Evolutionary conservation across 257 asterid species (phyloP), one percentile per base, ranked within the genome.

Genomic region (Capsicum baccatum): DNA sequence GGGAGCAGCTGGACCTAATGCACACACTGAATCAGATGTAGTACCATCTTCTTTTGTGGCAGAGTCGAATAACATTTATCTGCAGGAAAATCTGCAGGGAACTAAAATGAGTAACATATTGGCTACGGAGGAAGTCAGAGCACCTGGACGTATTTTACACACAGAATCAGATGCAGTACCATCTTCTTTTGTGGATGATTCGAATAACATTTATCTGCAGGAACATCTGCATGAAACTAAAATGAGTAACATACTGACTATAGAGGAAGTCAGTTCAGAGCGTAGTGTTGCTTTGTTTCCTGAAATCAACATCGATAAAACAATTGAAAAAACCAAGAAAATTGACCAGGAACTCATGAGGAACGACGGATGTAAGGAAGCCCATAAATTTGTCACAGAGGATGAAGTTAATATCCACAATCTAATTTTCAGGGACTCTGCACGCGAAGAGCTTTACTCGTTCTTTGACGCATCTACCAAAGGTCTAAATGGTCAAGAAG

Each of bases 391-490:
- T 79, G 78, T 87, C 4, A 83, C 83, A 83, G 90, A 86, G 82
- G 80, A 71, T 79, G 87, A 85, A 70, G 70, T 50, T 58, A 86
- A 56, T 81, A 73, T 84, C 90, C 86, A 81, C 80, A 86, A 82
- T 81, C 86, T 82, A 81, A 81, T 86, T 85, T 89, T 86, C 85
- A 81, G 91, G 68, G 88, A 88, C 26, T 86, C 91, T 82, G 84
- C 82, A 12, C 95, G 94, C 47, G 85, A 85, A 91, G 98, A 90
- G 67, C 94, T 93, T 82, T 87, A 93, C 88, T 90, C 92, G 83
- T 92, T 94, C 85, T 88, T 89, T 81, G 94, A 85, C 83, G 85
- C 93, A 85, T 93, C 94, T 83, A 67, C 87, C 80, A 92, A 86
- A 85, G 89, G 86, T 84, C 87, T 90, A 81, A 91, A 93, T 85